Evolutionary conservation across 805 yeast species (phyloP).

Genomic region (Ogataea trehalophila): DNA sequence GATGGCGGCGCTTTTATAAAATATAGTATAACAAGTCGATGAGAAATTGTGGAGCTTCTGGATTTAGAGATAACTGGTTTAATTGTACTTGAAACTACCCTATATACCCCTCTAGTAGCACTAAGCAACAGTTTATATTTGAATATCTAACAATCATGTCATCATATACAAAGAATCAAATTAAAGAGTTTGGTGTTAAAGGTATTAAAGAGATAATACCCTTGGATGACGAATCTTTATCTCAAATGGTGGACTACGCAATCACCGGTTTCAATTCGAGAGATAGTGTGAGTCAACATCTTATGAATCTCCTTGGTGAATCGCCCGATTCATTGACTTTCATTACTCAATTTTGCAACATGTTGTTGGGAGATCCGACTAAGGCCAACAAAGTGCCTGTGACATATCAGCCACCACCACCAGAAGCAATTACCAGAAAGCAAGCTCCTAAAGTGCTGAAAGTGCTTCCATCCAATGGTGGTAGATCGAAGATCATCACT

Average conservation of each 20-base stretch:
- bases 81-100: background rate
- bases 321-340: constrained; percentile 48
- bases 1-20: no score
- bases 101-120: no score
- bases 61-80: background rate
- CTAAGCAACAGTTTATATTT: no score
- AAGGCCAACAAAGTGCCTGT: background rate
- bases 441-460: constrained; percentile 10
- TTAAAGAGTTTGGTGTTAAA: constrained; percentile 19
- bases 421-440: background rate
- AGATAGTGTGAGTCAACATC: constrained; percentile 46
- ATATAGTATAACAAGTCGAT: background rate
- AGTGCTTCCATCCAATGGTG: constrained; percentile 10
- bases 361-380: constrained; percentile 31
- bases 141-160: constrained; percentile 8
- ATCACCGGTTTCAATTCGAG: constrained; percentile 38
- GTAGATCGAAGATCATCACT: constrained; percentile 7
- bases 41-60: background rate
- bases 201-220: constrained; percentile 40
- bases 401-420: background rate
- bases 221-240: constrained; percentile 50
- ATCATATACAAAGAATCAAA: constrained; percentile 19
- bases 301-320: constrained; percentile 53
- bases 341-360: constrained; percentile 38
- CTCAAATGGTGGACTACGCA: constrained; percentile 53